Conservation (phyloP, 768 basidiomycete species). For the Leccinum subtestaceum region DNA sequence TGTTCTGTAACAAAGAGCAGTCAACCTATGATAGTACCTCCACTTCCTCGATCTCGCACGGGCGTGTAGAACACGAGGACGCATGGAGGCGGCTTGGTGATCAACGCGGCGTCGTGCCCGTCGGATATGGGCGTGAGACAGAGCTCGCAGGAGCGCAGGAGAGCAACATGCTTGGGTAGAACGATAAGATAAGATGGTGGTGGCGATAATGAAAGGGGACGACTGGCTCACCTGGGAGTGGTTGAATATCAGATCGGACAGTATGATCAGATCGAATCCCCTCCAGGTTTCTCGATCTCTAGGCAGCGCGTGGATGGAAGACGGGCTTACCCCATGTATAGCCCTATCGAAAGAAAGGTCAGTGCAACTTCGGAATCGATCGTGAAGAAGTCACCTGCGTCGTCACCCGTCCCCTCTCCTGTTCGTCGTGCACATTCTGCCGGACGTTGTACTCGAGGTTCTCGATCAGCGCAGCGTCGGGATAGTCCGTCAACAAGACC, state of each 20-base stretch:
- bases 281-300: conserved; percentile 13
- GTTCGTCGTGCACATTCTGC: conserved; percentile 44
- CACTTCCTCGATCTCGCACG: no score
- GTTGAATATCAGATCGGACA: conserved; percentile 94
- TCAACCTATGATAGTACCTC: no score
- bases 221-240: conserved; percentile 71
- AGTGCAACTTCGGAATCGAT: not conserved
- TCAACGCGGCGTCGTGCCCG: conserved; percentile 8
- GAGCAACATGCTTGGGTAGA: conserved; percentile 65
- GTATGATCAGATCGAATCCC: conserved; percentile 75
- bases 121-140: conserved; percentile 28
- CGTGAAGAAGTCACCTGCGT: conserved; percentile 37
- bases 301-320: conserved; percentile 29
- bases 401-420: conserved; percentile 16
- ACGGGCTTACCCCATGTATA: conserved; percentile 79
- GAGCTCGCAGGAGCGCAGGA: conserved; percentile 70
- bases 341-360: conserved; percentile 44
- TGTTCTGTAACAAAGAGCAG: no score
- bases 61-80: conserved; percentile 80
- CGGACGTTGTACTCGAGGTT: conserved; percentile 73
- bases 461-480: conserved; percentile 68
- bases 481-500: conserved; percentile 92
- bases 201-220: not conserved
- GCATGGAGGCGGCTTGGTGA: conserved; percentile 29
- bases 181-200: not conserved